Evolutionary conservation across 208 protist species (phyloP).

Genomic region (Crithidia sp.): DNA sequence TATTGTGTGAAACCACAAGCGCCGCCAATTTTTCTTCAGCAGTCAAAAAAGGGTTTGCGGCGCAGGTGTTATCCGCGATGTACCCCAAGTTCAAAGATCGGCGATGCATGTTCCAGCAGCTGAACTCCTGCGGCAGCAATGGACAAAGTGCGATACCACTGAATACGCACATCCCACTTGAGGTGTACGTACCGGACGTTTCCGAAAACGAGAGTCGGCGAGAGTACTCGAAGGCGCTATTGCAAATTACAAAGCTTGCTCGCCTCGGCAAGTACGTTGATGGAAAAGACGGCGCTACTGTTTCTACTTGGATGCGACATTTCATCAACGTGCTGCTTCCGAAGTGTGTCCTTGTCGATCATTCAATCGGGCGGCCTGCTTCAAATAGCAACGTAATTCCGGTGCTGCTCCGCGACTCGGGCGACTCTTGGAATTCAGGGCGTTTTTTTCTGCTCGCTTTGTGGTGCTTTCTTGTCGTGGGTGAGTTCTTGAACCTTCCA

Average conservation of each 20-base stretch:
- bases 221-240: slow-evolving; percentile 13
- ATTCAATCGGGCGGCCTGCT: neutral
- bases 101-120: slow-evolving; percentile 76
- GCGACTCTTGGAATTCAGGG: slow-evolving; percentile 20
- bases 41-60: slow-evolving; percentile 41
- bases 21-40: slow-evolving; percentile 23
- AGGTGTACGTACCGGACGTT: neutral
- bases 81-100: slow-evolving; percentile 84
- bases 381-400: neutral
- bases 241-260: slow-evolving; percentile 13
- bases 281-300: slow-evolving; percentile 13
- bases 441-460: slow-evolving; percentile 39
- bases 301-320: slow-evolving; percentile 4
- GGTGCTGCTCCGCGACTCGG: slow-evolving; percentile 4
- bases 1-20: slow-evolving; percentile 64
- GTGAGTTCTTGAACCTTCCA: slow-evolving; percentile 42
- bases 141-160: slow-evolving; percentile 28
- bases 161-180: slow-evolving; percentile 22
- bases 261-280: slow-evolving; percentile 11
- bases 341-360: slow-evolving; percentile 25
- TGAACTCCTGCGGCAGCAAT: slow-evolving; percentile 26
- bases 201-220: neutral
- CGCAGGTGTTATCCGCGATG: slow-evolving; percentile 57
- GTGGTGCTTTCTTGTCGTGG: slow-evolving; percentile 68
- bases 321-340: slow-evolving; percentile 23